Conservation (phyloP, 805 yeast species). For the Zygoascus bituminiphila region DNA sequence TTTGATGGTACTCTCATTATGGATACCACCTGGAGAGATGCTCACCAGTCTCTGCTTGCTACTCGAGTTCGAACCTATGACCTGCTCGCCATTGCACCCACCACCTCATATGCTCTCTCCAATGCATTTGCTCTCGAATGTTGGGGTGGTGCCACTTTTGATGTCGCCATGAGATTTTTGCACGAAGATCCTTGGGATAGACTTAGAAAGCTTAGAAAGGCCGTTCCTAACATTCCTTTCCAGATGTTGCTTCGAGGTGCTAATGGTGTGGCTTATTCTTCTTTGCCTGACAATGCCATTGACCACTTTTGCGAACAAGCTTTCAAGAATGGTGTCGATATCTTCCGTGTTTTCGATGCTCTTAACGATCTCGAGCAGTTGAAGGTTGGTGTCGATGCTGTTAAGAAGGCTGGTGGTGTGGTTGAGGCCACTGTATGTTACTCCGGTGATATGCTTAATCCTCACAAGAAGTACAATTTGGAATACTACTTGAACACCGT, state of each 20-base stretch:
- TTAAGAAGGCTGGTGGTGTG: slow-evolving; percentile 96
- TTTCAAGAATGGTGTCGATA: slow-evolving; percentile 91
- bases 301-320: slow-evolving; percentile 96
- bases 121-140: slow-evolving; percentile 96
- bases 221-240: slow-evolving; percentile 97
- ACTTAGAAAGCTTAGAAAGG: slow-evolving; percentile 73
- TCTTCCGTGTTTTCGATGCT: slow-evolving; percentile 96
- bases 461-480: slow-evolving; percentile 92
- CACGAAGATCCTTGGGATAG: slow-evolving; percentile 99
- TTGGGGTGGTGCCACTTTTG: slow-evolving; percentile 99
- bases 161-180: slow-evolving; percentile 95
- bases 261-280: slow-evolving; percentile 96
- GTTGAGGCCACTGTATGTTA: slow-evolving; percentile 98
- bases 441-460: slow-evolving; percentile 96
- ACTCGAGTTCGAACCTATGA: slow-evolving; percentile 96
- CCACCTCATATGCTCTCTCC: slow-evolving; percentile 82
- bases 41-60: slow-evolving; percentile 95
- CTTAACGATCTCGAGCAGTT: slow-evolving; percentile 94
- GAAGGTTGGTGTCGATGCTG: slow-evolving; percentile 96
- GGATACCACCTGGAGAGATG: slow-evolving; percentile 99
- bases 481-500: slow-evolving; percentile 79
- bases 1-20: slow-evolving; percentile 84
- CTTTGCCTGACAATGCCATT: slow-evolving; percentile 96
- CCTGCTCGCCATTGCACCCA: slow-evolving; percentile 81
- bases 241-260: slow-evolving; percentile 99